These are phyloP conservation scores for Erigeron philadelphicus DNA, from an alignment of 140 eudicot species.

Conservation along the genomic window DNA sequence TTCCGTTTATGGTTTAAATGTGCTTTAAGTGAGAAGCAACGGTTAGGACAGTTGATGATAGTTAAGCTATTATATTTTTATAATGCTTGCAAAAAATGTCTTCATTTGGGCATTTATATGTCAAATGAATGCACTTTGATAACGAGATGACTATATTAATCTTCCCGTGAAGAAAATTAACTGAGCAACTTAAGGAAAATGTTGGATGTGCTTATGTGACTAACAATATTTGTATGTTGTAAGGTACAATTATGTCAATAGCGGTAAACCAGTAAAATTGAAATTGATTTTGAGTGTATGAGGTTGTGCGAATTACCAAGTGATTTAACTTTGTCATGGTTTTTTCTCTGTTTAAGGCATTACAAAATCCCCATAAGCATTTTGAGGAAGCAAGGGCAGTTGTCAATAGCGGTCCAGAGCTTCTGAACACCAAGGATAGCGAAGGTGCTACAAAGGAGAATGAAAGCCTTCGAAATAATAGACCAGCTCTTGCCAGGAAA, in stretches of 20 bases:
- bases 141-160: neutral
- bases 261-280: conserved; percentile 7
- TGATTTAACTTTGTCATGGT: conserved; percentile 4
- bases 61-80: neutral
- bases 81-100: conserved; percentile 10
- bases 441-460: conserved; percentile 31
- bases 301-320: neutral
- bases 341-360: conserved; percentile 32
- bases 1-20: conserved; percentile 13
- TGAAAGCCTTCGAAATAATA: conserved; percentile 45
- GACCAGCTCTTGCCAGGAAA: conserved; percentile 70
- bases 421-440: conserved; percentile 31
- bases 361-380: conserved; percentile 46
- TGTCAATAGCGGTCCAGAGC: conserved; percentile 40
- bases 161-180: neutral
- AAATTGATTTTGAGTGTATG: neutral
- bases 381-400: conserved; percentile 52
- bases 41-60: neutral
- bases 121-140: conserved; percentile 4
- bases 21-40: conserved; percentile 1
- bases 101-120: neutral
- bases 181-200: neutral
- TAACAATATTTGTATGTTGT: neutral
- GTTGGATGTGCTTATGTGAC: neutral
- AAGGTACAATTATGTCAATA: conserved; percentile 12